Evolutionary conservation across 73 alveolate genomes (phyloP).

Genomic region (Durusdinium trenchii): DNA sequence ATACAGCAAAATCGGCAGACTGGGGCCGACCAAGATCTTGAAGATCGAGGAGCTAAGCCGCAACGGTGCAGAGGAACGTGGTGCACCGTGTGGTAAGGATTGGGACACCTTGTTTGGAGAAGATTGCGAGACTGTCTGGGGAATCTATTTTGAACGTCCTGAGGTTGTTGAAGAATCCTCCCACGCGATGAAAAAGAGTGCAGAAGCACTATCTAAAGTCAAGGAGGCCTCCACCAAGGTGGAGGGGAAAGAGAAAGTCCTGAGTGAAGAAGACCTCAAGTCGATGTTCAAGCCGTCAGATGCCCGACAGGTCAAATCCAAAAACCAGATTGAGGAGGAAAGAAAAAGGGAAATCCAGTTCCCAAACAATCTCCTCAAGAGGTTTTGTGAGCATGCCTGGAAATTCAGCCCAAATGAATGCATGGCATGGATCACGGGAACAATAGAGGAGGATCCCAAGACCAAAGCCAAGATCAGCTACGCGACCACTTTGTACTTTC

Average conservation of each 20-base stretch:
- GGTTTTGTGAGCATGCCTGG: not conserved
- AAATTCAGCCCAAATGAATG: not conserved
- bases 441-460: not conserved
- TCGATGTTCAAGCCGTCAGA: not conserved
- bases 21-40: not conserved
- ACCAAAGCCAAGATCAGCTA: not conserved
- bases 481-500: not conserved
- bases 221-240: not conserved
- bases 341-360: not conserved
- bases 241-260: not conserved
- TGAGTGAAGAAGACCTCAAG: not conserved
- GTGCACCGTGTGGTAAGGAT: not conserved
- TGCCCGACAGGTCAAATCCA: not conserved
- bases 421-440: conserved; percentile 17
- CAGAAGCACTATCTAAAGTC: not conserved
- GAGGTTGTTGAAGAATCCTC: not conserved
- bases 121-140: not conserved
- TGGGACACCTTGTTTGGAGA: not conserved
- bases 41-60: not conserved
- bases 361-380: not conserved
- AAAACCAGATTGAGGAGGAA: not conserved
- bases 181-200: not conserved
- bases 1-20: not conserved
- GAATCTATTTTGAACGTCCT: not conserved
- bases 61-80: not conserved